Evolutionary conservation across 768 basidiomycete species (phyloP).

Genomic region (Termitomyces sp.): DNA sequence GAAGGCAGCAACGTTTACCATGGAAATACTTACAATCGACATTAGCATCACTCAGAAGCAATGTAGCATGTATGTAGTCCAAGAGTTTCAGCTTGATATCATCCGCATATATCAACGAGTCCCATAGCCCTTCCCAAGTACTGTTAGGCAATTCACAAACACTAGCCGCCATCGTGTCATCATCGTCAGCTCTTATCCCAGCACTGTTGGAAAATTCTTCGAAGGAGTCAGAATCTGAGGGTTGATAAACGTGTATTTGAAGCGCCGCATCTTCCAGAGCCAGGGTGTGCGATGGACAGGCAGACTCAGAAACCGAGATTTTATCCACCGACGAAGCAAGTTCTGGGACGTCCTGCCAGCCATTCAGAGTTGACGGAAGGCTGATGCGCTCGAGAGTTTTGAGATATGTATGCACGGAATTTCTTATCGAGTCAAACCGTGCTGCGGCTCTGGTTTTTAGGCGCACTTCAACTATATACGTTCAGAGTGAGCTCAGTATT

Average conservation of each 20-base stretch:
- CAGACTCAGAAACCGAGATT: conserved; percentile 67
- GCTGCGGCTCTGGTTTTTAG: conserved; percentile 62
- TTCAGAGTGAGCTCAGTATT: not conserved
- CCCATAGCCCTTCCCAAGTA: conserved; percentile 91
- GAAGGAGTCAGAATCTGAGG: conserved; percentile 58
- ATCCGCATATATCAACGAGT: conserved; percentile 78
- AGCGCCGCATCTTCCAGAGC: conserved; percentile 56
- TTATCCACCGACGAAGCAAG: conserved; percentile 72
- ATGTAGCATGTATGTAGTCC: conserved; percentile 92
- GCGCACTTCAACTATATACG: conserved; percentile 72
- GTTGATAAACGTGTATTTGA: conserved; percentile 87
- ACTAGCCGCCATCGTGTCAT: conserved; percentile 81
- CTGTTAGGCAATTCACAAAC: conserved; percentile 84
- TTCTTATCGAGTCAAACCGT: conserved; percentile 72
- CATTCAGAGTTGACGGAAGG: conserved; percentile 65
- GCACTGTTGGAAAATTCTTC: conserved; percentile 68
- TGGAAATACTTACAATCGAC: conserved; percentile 62
- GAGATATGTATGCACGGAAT: conserved; percentile 52
- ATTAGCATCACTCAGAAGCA: conserved; percentile 85
- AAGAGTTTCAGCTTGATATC: conserved; percentile 85
- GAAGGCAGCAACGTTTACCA: not conserved
- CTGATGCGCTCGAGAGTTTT: conserved; percentile 60
- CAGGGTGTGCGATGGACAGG: conserved; percentile 50
- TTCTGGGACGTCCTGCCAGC: conserved; percentile 75
- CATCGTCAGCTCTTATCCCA: conserved; percentile 55